Evolutionary conservation across 306 rosid species (phyloP), one percentile per base, ranked within the genome.

Genomic region (Castanea crenata): DNA sequence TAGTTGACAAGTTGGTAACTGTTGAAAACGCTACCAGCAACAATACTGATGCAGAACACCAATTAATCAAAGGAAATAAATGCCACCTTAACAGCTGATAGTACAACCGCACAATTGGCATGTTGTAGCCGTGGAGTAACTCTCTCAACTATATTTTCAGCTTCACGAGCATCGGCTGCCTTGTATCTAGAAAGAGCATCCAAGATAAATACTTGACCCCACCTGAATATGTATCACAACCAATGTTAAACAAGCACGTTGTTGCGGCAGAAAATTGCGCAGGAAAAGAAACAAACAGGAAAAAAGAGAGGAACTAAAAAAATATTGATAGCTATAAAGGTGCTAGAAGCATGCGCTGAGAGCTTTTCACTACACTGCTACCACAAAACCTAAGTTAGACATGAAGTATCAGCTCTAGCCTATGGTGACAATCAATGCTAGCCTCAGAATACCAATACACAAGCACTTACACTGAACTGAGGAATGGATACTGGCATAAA

Each of bases 161-260:
- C 99, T 83, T 96, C 99, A 79, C 98, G 98, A 61, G 98, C 92
- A 85, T 96, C 98, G 74, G 93, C 92, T 73, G 98, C 98, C 89
- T 90, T 96, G 87, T 93, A 96, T 87, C 86, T 89, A 63, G 99
- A 96, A 83, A 96, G 99, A 65, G 99, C 98, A 58, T 96, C 99
- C 88, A 96, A 76, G 81, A 96, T 96, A 82, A 96, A 96, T 82
- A 96, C 99, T 89, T 96, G 98, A 82, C 99, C 97, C 97, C 98
- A 96, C 87, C 99, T 96, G 82, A 32, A 83, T 46, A 73, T 59
- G 64, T 67, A 62, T 75, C 38, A 69, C 78, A 78, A 80, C 41
- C 65, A 65, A 62, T 55, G 62, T 86, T 25, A 86, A 67, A 73
- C 76, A 67, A 74, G 10, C 65, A 67, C 57, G 52, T 18, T 35